Conservation (phyloP, 257 asterid species). For the Voacanga thouarsii region DNA sequence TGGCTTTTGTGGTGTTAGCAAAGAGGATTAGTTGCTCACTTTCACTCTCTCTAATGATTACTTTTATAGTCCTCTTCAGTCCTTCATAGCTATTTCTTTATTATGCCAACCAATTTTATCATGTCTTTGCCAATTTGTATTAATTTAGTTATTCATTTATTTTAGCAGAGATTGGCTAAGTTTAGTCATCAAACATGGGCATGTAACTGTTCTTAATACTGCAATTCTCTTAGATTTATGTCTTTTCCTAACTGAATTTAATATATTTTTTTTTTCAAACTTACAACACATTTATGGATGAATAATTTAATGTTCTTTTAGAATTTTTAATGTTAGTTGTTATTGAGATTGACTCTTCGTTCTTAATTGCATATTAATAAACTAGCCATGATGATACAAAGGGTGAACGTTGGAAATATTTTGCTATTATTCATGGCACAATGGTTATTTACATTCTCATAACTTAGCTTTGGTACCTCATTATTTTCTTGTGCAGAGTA, state of each 20-base stretch:
- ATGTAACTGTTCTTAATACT: too few relatives aligned
- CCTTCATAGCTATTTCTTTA: background rate
- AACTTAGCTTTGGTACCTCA: slow-evolving; percentile 21
- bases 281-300: background rate
- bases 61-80: background rate
- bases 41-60: background rate
- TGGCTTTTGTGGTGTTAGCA: background rate
- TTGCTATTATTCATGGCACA: background rate
- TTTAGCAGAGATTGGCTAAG: background rate
- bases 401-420: slow-evolving; percentile 43
- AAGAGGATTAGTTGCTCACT: background rate
- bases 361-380: slow-evolving; percentile 63
- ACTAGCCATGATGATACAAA: slow-evolving; percentile 64
- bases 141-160: background rate
- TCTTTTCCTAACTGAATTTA: background rate
- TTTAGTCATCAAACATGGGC: too few relatives aligned
- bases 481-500: slow-evolving; percentile 41
- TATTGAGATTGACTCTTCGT: slow-evolving; percentile 12
- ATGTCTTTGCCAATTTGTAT: background rate
- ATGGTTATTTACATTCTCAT: slow-evolving; percentile 22
- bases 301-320: too few relatives aligned
- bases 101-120: background rate
- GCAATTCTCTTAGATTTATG: background rate
- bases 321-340: background rate
- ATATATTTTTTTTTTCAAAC: background rate